These are phyloP conservation scores for Chalciporus piperatus DNA, from an alignment of 768 basidiomycete genomes.

Conservation along the genomic window DNA sequence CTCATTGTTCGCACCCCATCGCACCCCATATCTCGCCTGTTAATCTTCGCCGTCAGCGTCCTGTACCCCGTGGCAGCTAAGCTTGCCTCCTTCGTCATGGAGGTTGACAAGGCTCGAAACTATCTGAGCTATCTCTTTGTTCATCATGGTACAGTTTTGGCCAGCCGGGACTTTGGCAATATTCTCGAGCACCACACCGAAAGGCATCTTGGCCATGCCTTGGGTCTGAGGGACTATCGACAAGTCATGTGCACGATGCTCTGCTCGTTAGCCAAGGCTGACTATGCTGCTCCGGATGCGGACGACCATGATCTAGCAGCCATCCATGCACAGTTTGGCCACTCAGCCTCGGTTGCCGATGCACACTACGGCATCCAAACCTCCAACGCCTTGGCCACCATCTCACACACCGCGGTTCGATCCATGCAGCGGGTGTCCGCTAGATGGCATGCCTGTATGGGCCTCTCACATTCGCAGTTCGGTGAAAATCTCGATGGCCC, in stretches of 20 bases:
- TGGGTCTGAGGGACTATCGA: not conserved
- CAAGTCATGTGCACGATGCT: not conserved
- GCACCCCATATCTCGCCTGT: slow-evolving; percentile 1
- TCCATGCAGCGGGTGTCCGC: slow-evolving; percentile 3
- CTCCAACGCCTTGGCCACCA: not conserved
- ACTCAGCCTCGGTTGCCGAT: not conserved
- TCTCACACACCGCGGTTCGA: not conserved
- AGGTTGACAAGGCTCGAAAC: not conserved
- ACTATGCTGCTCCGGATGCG: no score
- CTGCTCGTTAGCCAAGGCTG: not conserved
- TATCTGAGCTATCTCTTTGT: slow-evolving; percentile 2
- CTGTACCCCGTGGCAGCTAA: not conserved
- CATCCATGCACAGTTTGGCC: slow-evolving; percentile 1
- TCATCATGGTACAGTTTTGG: not conserved
- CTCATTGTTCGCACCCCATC: slow-evolving; percentile 8
- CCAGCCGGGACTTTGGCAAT: not conserved
- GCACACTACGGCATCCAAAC: slow-evolving; percentile 2
- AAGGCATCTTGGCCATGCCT: not conserved
- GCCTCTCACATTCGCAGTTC: not conserved
- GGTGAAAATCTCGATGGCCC: not conserved
- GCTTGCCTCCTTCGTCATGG: not conserved
- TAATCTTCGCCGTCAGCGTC: slow-evolving; percentile 1
- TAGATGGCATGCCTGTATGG: not conserved
- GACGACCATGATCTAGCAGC: not conserved
- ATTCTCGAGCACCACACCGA: no score